These are phyloP conservation scores for Eleusine coracana DNA, from an alignment of 176 grass and related monocot genomes.

Conservation along the genomic window DNA sequence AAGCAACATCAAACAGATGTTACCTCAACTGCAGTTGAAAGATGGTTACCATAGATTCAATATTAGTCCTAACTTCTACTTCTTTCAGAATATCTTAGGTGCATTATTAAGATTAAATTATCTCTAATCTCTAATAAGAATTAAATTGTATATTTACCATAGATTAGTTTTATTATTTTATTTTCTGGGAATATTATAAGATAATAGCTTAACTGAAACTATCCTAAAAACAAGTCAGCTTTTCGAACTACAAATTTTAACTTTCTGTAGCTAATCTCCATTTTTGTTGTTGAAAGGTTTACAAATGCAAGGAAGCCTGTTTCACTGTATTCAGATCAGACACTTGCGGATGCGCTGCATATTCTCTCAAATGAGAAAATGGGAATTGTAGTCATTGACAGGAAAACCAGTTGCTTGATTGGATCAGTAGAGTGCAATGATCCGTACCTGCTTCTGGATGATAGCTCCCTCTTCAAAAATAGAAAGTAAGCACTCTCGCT, in stretches of 20 bases:
- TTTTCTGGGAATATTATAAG: background rate
- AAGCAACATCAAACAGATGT: background rate
- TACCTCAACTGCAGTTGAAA: background rate
- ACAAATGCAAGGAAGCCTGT: constrained; percentile 21
- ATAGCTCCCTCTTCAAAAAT: constrained; percentile 50
- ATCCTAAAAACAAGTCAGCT: background rate
- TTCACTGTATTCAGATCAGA: constrained; percentile 47
- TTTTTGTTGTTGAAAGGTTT: constrained; percentile 29
- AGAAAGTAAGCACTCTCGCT: constrained; percentile 44
- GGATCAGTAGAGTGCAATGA: constrained; percentile 52
- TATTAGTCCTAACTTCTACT: background rate
- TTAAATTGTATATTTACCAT: background rate
- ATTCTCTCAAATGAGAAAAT: constrained; percentile 50
- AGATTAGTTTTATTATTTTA: background rate
- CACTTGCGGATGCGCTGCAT: constrained; percentile 23
- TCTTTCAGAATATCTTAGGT: background rate
- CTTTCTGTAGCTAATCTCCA: background rate
- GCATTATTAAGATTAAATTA: background rate
- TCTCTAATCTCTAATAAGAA: background rate
- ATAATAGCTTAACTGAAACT: background rate
- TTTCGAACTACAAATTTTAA: background rate
- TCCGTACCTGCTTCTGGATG: constrained; percentile 54
- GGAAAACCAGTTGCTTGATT: constrained; percentile 31
- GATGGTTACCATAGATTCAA: background rate
- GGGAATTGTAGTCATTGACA: constrained; percentile 50